These are phyloP conservation scores for Porogramme epimiltina DNA, from an alignment of 1,284 basidiomycete genomes.

Conservation along the genomic window DNA sequence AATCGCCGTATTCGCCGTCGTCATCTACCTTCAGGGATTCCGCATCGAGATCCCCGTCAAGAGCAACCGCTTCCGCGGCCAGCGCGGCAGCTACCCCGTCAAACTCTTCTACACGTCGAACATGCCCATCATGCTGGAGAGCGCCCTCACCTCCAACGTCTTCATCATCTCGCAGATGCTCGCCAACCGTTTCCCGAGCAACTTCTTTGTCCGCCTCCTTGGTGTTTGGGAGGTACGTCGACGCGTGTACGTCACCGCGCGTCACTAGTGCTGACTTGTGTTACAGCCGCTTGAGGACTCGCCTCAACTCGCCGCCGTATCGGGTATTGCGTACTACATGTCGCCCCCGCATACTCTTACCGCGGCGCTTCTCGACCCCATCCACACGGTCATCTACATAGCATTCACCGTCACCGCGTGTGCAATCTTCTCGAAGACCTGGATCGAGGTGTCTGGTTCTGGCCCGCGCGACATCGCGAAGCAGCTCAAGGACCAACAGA, in stretches of 20 bases:
- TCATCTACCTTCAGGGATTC: constrained; percentile 99
- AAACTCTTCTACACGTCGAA: constrained; percentile 99
- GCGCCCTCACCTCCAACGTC: constrained; percentile 91
- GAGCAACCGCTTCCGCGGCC: constrained; percentile 94
- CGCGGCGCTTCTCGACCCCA: constrained; percentile 87
- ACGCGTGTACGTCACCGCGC: not conserved
- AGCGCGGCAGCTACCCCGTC: constrained; percentile 93
- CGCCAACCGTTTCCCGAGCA: constrained; percentile 86
- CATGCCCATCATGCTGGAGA: constrained; percentile 99
- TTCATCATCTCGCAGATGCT: constrained; percentile 99
- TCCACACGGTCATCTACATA: constrained; percentile 93
- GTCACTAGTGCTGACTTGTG: constrained; percentile 1
- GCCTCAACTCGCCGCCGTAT: constrained; percentile 87
- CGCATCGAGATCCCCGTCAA: constrained; percentile 98
- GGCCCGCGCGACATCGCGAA: constrained; percentile 96
- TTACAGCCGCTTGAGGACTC: constrained; percentile 87
- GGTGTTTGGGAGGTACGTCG: constrained; percentile 91
- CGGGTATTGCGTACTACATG: constrained; percentile 98
- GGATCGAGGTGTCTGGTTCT: constrained; percentile 98
- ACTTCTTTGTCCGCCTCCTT: constrained; percentile 88
- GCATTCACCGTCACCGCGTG: constrained; percentile 93
- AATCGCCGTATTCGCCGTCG: constrained; percentile 87
- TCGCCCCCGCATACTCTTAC: constrained; percentile 92
- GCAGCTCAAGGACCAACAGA: constrained; percentile 97
- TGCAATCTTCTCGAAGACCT: constrained; percentile 98